These are phyloP conservation scores for Biscogniauxia sp. DNA, from an alignment of 2,329 filamentous ascomycete species.

Conservation along the genomic window DNA sequence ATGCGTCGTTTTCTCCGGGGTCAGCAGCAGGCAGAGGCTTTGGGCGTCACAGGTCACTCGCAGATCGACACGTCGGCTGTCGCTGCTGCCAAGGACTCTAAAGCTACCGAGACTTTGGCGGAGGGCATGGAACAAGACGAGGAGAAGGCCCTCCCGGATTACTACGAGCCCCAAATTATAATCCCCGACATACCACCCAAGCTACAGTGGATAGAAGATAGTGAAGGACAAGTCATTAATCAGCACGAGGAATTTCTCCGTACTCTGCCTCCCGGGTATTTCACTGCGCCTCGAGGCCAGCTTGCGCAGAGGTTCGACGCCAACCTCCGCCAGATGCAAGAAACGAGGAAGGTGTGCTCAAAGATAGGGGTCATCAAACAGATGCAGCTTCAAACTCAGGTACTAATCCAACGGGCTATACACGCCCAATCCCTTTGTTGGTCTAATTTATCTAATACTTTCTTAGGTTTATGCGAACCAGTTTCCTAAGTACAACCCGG, in stretches of 20 bases:
- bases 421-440: background rate
- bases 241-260: constrained; percentile 81
- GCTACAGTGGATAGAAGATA: constrained; percentile 85
- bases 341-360: constrained; percentile 90
- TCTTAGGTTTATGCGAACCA: constrained; percentile 90
- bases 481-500: constrained; percentile 92
- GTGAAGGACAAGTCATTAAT: constrained; percentile 84
- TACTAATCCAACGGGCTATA: constrained; percentile 38
- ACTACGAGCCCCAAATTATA: constrained; percentile 83
- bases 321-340: constrained; percentile 94
- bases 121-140: constrained; percentile 93
- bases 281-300: constrained; percentile 70
- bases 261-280: constrained; percentile 72
- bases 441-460: constrained; percentile 24
- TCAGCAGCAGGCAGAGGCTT: constrained; percentile 64
- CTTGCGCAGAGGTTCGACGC: constrained; percentile 79
- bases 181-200: constrained; percentile 80
- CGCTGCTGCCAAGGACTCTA: constrained; percentile 46
- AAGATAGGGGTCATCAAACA: constrained; percentile 99
- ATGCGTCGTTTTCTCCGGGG: constrained; percentile 88
- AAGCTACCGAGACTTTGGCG: constrained; percentile 72
- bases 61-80: constrained; percentile 45
- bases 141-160: constrained; percentile 84
- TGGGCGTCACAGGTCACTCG: constrained; percentile 39
- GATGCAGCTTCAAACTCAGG: constrained; percentile 97